phyloP scores from a whole-genome alignment of 345 rosid species.

The Eucalyptus globulus region DNA sequence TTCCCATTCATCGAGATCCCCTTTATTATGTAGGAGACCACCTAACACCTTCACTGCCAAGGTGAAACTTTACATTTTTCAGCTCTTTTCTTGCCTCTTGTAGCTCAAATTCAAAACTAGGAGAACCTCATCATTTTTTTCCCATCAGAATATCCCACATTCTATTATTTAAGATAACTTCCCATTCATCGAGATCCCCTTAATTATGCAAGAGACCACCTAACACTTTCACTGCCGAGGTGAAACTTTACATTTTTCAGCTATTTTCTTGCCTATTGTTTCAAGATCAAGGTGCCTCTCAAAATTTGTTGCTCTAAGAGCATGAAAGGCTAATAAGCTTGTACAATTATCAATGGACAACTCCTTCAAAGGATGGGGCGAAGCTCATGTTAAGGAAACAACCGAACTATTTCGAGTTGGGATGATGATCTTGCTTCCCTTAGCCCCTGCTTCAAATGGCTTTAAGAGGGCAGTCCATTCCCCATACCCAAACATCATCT shows the following conservation, averaged over 20 bases:
- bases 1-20: background rate
- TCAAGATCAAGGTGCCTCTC: background rate
- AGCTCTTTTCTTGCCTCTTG: no score
- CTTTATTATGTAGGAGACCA: background rate
- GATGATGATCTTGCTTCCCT: background rate
- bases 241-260: background rate
- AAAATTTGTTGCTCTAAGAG: background rate
- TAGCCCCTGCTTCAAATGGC: background rate
- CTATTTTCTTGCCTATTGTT: background rate
- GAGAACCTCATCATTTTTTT: background rate
- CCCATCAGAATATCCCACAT: background rate
- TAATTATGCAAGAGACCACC: background rate
- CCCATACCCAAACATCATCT: background rate
- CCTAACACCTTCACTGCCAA: no score
- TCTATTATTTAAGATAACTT: background rate
- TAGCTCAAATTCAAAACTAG: background rate
- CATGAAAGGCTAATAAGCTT: background rate
- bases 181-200: background rate
- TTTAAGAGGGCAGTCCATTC: background rate
- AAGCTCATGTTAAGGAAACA: background rate
- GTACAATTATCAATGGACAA: background rate
- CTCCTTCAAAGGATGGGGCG: background rate
- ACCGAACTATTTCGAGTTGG: fast-evolving
- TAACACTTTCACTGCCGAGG: background rate
- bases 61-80: no score